Base-by-base conservation (phyloP, 2,329 filamentous ascomycete genomes). In the Trichoderma asperellum region DNA sequence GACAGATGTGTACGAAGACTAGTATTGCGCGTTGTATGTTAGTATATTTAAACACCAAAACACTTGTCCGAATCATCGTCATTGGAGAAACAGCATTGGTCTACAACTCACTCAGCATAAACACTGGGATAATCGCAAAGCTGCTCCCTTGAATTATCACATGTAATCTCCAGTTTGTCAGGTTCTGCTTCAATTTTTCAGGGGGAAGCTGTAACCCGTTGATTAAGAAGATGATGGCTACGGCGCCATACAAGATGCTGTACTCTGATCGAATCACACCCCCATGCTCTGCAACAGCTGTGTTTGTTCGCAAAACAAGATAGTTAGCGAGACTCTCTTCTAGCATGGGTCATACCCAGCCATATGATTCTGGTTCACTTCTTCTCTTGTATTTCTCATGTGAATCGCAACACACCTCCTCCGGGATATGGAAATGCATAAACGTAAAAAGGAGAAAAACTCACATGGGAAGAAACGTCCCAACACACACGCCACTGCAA, bases 161-260 rank as follows among this genome's bases (percentile, higher is more conserved):
- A 74, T 93, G 91, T 18, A 92, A 80, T 24, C 89, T 86, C 89
- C 88, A 92, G 69, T 91, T 90, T 68, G 84, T 83, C 69, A 87
- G 83, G 73, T 92, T 91, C 63, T 83, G 79, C 55, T 86, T 79
- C 11, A 92, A 81, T 73, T 91, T 87, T 40, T 84, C 81, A 0
- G 87, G 88, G 8, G 89, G 84, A 21, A 93, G 86, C 63, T 91
- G 91, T 73, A 92, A 84, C 4, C 91, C 91, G 68, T 89, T 92
- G 72, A 92, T 84, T 68, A 92, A 82, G 77, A 93, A 93, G 73
- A 92, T 91, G 74, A 92, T 79, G 21, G 85, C 87, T 35, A 93
- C 88, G 24, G 86, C 88, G 37, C 90, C 88, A 76, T 93, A 93
- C 35, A 92, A 83, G 66, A 92, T 86, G 81, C 74, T 88, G 81